phyloP scores from a whole-genome alignment of 306 rosid genomes.

The Cyamopsis tetragonoloba region DNA sequence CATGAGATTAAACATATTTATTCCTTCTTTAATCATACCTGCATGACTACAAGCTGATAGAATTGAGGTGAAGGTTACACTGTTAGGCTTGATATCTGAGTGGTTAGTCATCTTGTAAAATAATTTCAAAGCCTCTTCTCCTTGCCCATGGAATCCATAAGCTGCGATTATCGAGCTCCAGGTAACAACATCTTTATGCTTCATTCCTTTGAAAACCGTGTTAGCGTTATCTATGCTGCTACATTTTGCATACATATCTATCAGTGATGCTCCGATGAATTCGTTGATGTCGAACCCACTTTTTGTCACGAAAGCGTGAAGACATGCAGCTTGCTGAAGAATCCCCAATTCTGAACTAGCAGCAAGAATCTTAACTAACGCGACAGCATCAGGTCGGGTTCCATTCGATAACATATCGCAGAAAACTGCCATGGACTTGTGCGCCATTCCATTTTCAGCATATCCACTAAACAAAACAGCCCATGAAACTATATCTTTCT shows the following conservation, averaged over 20 bases:
- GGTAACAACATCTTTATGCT: constrained; percentile 58
- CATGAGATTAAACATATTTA: constrained; percentile 56
- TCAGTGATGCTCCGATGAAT: constrained; percentile 63
- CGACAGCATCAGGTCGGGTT: constrained; percentile 63
- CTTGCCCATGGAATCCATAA: constrained; percentile 72
- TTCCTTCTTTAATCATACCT: constrained; percentile 70
- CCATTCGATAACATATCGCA: constrained; percentile 44
- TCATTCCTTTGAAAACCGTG: constrained; percentile 49
- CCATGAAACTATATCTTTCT: constrained; percentile 75
- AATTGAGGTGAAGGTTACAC: constrained; percentile 59
- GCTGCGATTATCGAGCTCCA: constrained; percentile 89
- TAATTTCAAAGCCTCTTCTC: constrained; percentile 45
- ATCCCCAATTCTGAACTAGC: constrained; percentile 61
- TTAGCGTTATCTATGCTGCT: constrained; percentile 52
- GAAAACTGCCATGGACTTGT: constrained; percentile 54
- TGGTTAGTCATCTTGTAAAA: constrained; percentile 49
- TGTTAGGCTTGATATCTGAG: constrained; percentile 51
- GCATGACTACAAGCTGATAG: constrained; percentile 84
- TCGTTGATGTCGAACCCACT: constrained; percentile 37
- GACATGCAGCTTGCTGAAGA: constrained; percentile 63
- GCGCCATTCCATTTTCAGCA: constrained; percentile 62
- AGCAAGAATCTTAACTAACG: constrained; percentile 64
- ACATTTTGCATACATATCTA: constrained; percentile 74
- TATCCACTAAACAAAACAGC: constrained; percentile 67
- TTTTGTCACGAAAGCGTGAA: constrained; percentile 52